These are phyloP conservation scores for Przewalskia tangutica DNA, from an alignment of 257 asterid species.

Conservation along the genomic window DNA sequence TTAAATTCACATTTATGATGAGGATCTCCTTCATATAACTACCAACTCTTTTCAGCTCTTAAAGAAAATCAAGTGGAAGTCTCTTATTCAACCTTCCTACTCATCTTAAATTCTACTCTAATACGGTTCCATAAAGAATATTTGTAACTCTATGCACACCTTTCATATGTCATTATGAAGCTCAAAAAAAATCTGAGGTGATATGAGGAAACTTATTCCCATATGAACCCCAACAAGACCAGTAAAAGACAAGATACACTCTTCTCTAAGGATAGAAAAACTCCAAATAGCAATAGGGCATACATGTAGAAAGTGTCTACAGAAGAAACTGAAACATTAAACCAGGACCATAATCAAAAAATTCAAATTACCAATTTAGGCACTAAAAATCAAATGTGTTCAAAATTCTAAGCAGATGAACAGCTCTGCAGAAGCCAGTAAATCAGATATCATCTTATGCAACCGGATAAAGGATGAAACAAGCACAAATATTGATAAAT, in stretches of 20 bases:
- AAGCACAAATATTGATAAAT: background rate
- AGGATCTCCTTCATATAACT: background rate
- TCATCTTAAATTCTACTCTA: background rate
- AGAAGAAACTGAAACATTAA: constrained; percentile 44
- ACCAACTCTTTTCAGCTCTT: background rate
- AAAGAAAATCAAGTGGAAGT: background rate
- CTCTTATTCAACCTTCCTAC: background rate
- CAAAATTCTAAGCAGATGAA: background rate
- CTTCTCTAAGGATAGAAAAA: constrained; percentile 33
- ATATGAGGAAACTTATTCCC: background rate
- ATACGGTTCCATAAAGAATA: background rate
- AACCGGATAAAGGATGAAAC: background rate
- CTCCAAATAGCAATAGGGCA: constrained; percentile 39
- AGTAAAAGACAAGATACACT: background rate
- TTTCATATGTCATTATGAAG: background rate
- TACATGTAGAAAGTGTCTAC: constrained; percentile 41
- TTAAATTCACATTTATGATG: background rate
- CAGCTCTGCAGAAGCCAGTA: background rate
- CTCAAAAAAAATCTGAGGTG: background rate
- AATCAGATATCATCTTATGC: background rate
- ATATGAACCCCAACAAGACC: background rate
- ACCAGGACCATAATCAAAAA: constrained; percentile 56
- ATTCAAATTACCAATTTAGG: constrained; percentile 39
- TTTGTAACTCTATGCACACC: background rate
- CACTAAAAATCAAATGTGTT: background rate